A percentile compares a stretch with the other conserved stretches of the same genome.
These are phyloP conservation scores for Pseudevernia furfuracea DNA, from an alignment of 495 filamentous ascomycete genomes.

Conservation along the genomic window DNA sequence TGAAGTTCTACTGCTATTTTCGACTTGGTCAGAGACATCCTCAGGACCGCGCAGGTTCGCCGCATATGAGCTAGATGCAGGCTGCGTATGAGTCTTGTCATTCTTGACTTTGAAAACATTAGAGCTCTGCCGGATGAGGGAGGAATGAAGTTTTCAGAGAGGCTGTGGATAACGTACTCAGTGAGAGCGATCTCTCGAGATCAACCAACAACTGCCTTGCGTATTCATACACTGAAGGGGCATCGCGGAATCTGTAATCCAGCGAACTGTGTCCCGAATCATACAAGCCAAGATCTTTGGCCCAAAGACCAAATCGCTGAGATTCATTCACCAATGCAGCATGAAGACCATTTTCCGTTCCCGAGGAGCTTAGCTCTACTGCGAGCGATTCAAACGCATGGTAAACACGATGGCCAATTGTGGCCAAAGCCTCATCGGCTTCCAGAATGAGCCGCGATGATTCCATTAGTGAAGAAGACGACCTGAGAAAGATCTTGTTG, in stretches of 20 bases:
- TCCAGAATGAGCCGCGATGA: no score
- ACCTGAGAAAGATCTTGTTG: no score
- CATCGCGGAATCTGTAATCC: constrained; percentile 28
- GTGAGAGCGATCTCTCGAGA: constrained; percentile 1
- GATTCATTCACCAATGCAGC: constrained; percentile 2
- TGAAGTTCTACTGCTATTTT: neutral
- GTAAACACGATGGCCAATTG: neutral
- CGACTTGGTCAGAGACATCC: neutral
- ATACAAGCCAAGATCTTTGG: constrained; percentile 25
- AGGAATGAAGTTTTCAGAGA: neutral
- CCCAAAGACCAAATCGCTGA: constrained; percentile 29
- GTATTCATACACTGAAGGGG: constrained; percentile 14
- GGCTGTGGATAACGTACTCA: constrained; percentile 3
- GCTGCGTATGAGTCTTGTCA: no score
- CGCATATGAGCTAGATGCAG: no score
- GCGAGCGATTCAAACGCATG: neutral
- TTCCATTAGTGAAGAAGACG: no score
- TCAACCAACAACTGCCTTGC: constrained; percentile 1
- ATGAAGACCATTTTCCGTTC: neutral
- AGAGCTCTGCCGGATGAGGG: no score
- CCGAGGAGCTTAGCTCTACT: neutral
- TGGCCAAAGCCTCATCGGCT: neutral
- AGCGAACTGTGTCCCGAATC: constrained; percentile 25
- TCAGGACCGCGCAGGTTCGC: no score
- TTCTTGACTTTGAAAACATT: neutral